phyloP scores from a whole-genome alignment of 331 rosid genomes.

The Saraca asoca region DNA sequence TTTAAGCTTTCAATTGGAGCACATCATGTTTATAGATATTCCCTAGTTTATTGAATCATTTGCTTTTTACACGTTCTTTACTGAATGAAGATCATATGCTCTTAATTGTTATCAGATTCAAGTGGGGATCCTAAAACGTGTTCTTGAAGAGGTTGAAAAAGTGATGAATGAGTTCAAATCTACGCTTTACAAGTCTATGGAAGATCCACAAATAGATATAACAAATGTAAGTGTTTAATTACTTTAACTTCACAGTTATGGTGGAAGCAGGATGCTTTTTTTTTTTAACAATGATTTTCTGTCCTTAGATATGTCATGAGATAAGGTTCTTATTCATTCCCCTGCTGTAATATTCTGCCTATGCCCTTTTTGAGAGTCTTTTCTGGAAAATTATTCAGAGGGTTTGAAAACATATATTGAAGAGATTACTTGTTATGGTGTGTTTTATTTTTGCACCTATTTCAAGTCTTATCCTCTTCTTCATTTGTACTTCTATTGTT shows the following conservation, averaged over 20 bases:
- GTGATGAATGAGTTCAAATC: constrained; percentile 97
- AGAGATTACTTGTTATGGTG: no score
- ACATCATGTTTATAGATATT: constrained; percentile 26
- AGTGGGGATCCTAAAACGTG: constrained; percentile 94
- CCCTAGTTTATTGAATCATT: constrained; percentile 20
- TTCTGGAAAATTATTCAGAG: no score
- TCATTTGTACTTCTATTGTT: no score
- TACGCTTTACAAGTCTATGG: constrained; percentile 92
- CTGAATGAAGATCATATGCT: constrained; percentile 25
- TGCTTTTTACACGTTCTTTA: constrained; percentile 26
- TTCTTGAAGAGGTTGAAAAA: constrained; percentile 97
- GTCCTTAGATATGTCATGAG: no score
- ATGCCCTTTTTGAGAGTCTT: no score
- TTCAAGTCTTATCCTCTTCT: no score
- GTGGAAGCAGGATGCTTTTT: background rate
- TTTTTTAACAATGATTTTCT: no score
- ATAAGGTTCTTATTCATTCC: no score
- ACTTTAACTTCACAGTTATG: constrained; percentile 22
- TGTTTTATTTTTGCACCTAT: no score
- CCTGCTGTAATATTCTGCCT: no score
- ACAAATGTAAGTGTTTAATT: constrained; percentile 71
- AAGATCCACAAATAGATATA: constrained; percentile 90
- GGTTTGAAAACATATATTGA: no score
- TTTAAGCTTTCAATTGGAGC: constrained; percentile 24
- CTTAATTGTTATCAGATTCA: constrained; percentile 46